Conservation (phyloP, 1,139 yeast species). For the Blastobotrys proliferans region DNA sequence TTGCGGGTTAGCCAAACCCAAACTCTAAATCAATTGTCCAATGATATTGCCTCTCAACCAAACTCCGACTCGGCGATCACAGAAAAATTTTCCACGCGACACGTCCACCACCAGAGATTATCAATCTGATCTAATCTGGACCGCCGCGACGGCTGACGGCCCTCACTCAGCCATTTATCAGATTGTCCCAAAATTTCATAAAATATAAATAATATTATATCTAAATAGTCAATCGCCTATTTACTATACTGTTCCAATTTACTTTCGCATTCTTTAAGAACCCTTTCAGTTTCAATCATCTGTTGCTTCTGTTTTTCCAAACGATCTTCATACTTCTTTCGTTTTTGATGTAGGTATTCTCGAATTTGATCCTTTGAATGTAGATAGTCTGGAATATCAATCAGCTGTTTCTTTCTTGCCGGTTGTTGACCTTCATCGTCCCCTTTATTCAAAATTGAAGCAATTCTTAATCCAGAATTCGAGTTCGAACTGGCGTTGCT, state of each 20-base stretch:
- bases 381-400: slow-evolving; percentile 29
- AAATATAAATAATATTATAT: too few species aligned
- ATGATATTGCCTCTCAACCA: too few species aligned
- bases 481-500: not conserved
- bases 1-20: too few species aligned
- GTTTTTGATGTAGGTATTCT: slow-evolving; percentile 33
- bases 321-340: slow-evolving; percentile 31
- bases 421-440: slow-evolving; percentile 9
- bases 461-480: slow-evolving; percentile 19
- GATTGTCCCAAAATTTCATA: too few species aligned
- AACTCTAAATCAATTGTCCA: too few species aligned
- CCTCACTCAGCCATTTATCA: too few species aligned
- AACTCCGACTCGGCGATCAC: too few species aligned
- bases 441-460: slow-evolving; percentile 22
- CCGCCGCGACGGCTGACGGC: too few species aligned
- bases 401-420: slow-evolving; percentile 12
- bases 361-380: slow-evolving; percentile 28
- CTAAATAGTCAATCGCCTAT: too few species aligned
- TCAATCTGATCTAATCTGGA: too few species aligned
- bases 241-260: not conserved
- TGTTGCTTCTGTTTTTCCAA: slow-evolving; percentile 27
- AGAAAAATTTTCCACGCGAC: too few species aligned
- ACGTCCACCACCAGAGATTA: too few species aligned
- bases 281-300: slow-evolving; percentile 25
- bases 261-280: slow-evolving; percentile 29